Evolutionary conservation across 805 yeast genomes (phyloP).

Genomic region (Kuraishia borneana): DNA sequence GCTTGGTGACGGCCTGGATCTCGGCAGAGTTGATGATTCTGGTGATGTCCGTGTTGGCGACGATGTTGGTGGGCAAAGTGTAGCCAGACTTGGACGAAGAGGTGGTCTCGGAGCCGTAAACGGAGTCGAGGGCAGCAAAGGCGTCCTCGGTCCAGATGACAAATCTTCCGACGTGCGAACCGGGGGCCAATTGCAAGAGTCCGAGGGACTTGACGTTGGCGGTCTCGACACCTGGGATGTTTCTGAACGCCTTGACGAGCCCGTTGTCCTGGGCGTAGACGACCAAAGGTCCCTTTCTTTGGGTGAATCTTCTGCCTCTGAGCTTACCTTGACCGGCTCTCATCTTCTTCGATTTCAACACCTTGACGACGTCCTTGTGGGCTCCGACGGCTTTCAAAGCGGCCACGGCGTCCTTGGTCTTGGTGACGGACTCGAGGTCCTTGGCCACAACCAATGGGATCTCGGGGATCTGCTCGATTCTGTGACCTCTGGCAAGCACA

Average conservation of each 20-base stretch:
- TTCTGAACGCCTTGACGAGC: constrained; percentile 96
- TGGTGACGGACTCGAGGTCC: constrained; percentile 84
- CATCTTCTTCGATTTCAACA: constrained; percentile 94
- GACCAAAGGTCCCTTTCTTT: constrained; percentile 99
- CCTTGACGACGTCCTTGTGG: constrained; percentile 96
- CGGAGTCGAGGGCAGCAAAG: constrained; percentile 89
- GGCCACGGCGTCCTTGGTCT: constrained; percentile 99
- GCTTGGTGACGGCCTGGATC: constrained; percentile 94
- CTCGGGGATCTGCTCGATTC: constrained; percentile 96
- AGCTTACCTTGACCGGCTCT: constrained; percentile 99
- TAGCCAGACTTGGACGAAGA: constrained; percentile 79
- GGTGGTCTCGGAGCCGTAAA: constrained; percentile 91
- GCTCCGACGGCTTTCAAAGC: constrained; percentile 98
- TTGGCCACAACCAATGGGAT: constrained; percentile 94
- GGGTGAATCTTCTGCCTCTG: constrained; percentile 99
- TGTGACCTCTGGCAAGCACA: constrained; percentile 99
- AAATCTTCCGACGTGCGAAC: constrained; percentile 99
- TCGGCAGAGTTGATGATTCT: constrained; percentile 98
- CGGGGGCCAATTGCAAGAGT: constrained; percentile 98
- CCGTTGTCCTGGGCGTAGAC: constrained; percentile 98
- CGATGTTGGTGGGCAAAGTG: constrained; percentile 89
- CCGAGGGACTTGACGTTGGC: constrained; percentile 85
- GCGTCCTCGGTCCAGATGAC: constrained; percentile 99
- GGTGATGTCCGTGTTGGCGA: constrained; percentile 91
- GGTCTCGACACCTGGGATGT: constrained; percentile 99